A percentile compares a stretch with the other conserved stretches of the same genome.
Evolutionary conservation across 2,329 filamentous ascomycete genomes (phyloP).

Genomic region (Mycogone perniciosa): DNA sequence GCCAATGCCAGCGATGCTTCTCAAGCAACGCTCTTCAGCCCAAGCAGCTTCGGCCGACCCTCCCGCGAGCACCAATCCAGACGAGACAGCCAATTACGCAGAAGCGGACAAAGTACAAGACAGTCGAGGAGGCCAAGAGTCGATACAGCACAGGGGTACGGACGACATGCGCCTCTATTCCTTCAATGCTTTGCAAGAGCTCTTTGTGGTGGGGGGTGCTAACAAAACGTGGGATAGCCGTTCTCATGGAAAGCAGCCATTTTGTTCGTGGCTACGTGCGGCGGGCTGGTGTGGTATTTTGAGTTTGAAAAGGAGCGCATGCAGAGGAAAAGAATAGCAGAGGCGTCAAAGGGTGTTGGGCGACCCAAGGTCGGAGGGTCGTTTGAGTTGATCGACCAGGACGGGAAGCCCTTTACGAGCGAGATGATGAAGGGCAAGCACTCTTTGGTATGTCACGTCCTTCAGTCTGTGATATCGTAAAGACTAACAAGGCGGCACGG

Average conservation of each 20-base stretch:
- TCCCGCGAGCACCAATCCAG: constrained; percentile 25
- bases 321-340: constrained; percentile 80
- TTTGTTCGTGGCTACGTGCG: constrained; percentile 76
- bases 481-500: constrained; percentile 9
- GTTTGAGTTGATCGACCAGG: constrained; percentile 75
- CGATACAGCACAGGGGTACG: constrained; percentile 51
- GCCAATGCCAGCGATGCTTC: constrained; percentile 39
- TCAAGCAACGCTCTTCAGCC: constrained; percentile 30
- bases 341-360: constrained; percentile 88
- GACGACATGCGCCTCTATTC: background rate
- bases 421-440: constrained; percentile 83
- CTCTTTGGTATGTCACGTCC: constrained; percentile 52
- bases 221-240: constrained; percentile 47
- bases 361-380: constrained; percentile 87
- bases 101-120: constrained; percentile 41
- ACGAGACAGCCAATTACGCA: constrained; percentile 31
- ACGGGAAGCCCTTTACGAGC: constrained; percentile 71
- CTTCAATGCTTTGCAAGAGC: background rate
- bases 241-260: constrained; percentile 90
- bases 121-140: constrained; percentile 54
- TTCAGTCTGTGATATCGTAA: background rate
- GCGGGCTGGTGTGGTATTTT: constrained; percentile 80
- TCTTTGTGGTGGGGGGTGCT: background rate
- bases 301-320: constrained; percentile 87
- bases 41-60: constrained; percentile 30